phyloP scores from a whole-genome alignment of 169 alveolate genomes.

The Plasmodium falciparum region DNA sequence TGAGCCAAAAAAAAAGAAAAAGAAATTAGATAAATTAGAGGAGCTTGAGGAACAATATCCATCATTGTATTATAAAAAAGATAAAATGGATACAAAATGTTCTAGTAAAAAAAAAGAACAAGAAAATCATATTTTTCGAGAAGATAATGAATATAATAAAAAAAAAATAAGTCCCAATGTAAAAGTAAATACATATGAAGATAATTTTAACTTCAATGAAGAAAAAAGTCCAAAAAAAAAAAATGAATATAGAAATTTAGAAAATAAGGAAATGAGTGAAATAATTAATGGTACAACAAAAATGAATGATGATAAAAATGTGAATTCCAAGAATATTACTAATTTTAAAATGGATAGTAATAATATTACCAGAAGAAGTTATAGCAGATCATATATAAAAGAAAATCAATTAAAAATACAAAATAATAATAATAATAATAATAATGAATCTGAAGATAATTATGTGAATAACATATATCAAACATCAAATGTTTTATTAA shows the following conservation, averaged over 20 bases:
- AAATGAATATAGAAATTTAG: too few relatives aligned
- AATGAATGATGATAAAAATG: neutral
- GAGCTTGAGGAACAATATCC: neutral
- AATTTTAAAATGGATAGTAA: neutral
- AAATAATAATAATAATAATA: too few relatives aligned
- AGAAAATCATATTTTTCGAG: neutral
- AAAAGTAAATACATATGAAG: slow-evolving; percentile 2
- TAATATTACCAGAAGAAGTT: slow-evolving; percentile 1
- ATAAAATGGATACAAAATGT: neutral
- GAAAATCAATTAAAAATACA: too few relatives aligned
- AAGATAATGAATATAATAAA: neutral
- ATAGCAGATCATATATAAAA: neutral
- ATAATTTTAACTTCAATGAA: neutral
- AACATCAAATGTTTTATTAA: too few relatives aligned
- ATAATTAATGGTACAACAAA: neutral
- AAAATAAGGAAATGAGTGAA: neutral
- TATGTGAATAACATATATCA: too few relatives aligned
- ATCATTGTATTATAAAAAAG: neutral
- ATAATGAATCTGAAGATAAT: too few relatives aligned
- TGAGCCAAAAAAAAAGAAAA: slow-evolving; percentile 14
- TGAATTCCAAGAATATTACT: neutral
- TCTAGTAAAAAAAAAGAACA: slow-evolving; percentile 2
- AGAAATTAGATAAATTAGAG: neutral
- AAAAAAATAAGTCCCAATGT: neutral
- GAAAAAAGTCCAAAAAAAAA: too few relatives aligned